phyloP scores from a whole-genome alignment of 108 stramenopile genomes.

The Cyclostephanos invisitatus region DNA sequence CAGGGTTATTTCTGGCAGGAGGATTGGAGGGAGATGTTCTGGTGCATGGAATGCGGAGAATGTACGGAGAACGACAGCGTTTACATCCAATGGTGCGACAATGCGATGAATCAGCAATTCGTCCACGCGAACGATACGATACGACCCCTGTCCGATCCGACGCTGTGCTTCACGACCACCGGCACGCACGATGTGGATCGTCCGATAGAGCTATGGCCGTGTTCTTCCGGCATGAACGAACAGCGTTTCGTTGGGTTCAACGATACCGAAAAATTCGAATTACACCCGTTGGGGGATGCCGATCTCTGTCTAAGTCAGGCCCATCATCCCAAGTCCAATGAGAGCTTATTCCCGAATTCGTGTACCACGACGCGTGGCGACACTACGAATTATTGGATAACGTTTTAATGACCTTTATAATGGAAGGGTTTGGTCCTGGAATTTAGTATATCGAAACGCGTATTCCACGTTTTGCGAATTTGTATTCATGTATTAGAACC shows the following conservation, averaged over 20 bases:
- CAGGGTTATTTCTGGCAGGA: slow-evolving; percentile 63
- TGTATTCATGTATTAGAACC: no score
- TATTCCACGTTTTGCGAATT: no score
- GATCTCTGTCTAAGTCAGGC: slow-evolving; percentile 16
- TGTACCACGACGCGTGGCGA: slow-evolving; percentile 9
- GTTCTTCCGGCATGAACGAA: neutral
- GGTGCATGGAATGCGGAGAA: slow-evolving; percentile 49
- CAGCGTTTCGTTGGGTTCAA: neutral
- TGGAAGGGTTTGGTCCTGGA: neutral
- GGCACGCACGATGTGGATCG: neutral
- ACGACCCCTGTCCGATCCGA: neutral
- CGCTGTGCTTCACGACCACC: slow-evolving; percentile 11
- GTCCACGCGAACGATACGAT: neutral
- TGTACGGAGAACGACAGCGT: slow-evolving; percentile 1
- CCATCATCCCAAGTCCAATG: slow-evolving; percentile 18
- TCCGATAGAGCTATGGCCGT: slow-evolving; percentile 5
- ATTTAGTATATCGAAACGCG: no score
- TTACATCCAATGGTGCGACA: slow-evolving; percentile 9
- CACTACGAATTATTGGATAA: slow-evolving; percentile 6
- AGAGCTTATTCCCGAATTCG: neutral
- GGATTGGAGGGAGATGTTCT: slow-evolving; percentile 48
- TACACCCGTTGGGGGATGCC: slow-evolving; percentile 2
- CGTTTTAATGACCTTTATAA: neutral
- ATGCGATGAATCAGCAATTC: neutral
- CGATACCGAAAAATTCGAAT: neutral